Evolutionary conservation across 192 early-diverging fungal genomes (phyloP).

Genomic region (Radiomyces spectabilis): DNA sequence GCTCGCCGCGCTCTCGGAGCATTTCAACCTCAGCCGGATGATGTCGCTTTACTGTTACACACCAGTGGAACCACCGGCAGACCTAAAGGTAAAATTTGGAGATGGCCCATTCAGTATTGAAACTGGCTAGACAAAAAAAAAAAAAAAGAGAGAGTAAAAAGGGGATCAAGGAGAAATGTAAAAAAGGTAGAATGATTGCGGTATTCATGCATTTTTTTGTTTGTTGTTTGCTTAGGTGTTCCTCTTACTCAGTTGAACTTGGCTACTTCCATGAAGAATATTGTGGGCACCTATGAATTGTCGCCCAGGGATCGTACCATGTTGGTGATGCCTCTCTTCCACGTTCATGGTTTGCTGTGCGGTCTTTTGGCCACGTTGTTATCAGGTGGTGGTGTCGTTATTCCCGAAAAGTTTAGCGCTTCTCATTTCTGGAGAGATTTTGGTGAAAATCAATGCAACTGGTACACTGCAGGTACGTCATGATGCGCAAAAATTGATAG

Average conservation of each 20-base stretch:
- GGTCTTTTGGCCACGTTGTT: constrained; percentile 61
- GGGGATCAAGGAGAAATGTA: background rate
- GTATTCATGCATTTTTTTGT: constrained; percentile 1
- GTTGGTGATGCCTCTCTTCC: constrained; percentile 83
- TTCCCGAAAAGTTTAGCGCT: constrained; percentile 68
- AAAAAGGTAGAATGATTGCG: background rate
- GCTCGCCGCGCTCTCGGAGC: background rate
- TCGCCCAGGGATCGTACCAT: constrained; percentile 51
- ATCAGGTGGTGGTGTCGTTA: constrained; percentile 58
- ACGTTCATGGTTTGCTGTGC: constrained; percentile 79
- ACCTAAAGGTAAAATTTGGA: constrained; percentile 46
- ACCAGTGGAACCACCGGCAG: constrained; percentile 77
- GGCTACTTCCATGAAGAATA: constrained; percentile 66
- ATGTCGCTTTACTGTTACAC: constrained; percentile 69
- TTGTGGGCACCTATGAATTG: constrained; percentile 60
- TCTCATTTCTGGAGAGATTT: constrained; percentile 72
- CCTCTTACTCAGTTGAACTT: constrained; percentile 77
- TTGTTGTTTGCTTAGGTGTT: constrained; percentile 36
- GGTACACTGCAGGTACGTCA: constrained; percentile 55
- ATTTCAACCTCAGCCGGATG: constrained; percentile 34
- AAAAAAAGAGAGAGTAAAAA: background rate
- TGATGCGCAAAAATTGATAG: background rate
- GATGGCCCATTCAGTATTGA: background rate
- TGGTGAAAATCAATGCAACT: constrained; percentile 45
- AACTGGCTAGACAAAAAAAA: constrained; percentile 3